phyloP scores from a whole-genome alignment of 2,329 filamentous ascomycete genomes.

The Fusarium siculi region DNA sequence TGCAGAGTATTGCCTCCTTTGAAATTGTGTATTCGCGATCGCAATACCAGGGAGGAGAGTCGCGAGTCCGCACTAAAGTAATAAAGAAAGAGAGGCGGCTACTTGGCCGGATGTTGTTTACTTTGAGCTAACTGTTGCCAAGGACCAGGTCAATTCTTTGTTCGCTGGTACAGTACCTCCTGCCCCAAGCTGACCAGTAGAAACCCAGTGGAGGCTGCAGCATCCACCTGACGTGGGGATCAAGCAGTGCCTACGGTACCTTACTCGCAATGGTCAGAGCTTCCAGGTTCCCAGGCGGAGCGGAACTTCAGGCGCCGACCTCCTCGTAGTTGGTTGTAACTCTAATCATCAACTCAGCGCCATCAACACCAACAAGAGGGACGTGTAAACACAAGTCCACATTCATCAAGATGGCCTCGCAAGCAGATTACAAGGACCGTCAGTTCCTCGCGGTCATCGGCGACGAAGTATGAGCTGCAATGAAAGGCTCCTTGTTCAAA shows the following conservation, averaged over 20 bases:
- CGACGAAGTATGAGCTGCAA: conserved; percentile 77
- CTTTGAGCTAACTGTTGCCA: conserved; percentile 37
- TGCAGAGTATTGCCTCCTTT: neutral
- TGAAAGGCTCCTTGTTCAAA: conserved; percentile 3
- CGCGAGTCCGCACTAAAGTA: neutral
- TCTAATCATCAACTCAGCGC: conserved; percentile 23
- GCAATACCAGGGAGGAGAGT: neutral
- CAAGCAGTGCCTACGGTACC: neutral
- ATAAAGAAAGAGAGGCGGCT: conserved; percentile 8
- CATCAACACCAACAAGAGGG: conserved; percentile 29
- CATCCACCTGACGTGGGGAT: conserved; percentile 33
- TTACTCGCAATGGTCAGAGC: conserved; percentile 41
- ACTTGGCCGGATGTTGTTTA: conserved; percentile 41
- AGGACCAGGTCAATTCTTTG: conserved; percentile 35
- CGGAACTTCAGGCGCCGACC: conserved; percentile 42
- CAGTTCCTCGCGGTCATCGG: conserved; percentile 98
- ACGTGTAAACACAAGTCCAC: conserved; percentile 11
- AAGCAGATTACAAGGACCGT: conserved; percentile 79
- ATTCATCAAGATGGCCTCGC: conserved; percentile 57
- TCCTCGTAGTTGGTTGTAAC: conserved; percentile 10
- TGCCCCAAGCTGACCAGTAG: conserved; percentile 29
- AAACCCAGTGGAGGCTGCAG: conserved; percentile 10
- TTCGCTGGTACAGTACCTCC: conserved; percentile 32
- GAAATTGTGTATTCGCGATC: conserved; percentile 1
- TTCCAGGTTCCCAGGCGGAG: conserved; percentile 32